A percentile compares a stretch with the other conserved stretches of the same genome.
phyloP scores from a whole-genome alignment of 2,329 filamentous ascomycete genomes.

The Stemphylium lycopersici region DNA sequence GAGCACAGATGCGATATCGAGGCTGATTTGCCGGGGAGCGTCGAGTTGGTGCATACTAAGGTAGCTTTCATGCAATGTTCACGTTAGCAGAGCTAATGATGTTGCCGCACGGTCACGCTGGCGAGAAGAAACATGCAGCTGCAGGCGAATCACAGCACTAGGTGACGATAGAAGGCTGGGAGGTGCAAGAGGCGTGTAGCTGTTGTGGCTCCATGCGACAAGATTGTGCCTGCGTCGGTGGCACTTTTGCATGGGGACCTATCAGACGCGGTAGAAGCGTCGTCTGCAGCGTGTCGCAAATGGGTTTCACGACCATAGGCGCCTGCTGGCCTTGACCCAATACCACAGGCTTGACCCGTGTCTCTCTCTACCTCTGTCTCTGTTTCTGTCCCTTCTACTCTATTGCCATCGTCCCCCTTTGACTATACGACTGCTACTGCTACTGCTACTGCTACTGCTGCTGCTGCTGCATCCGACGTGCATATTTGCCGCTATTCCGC shows the following conservation, averaged over 20 bases:
- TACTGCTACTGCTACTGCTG: neutral
- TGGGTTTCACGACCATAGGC: conserved; percentile 37
- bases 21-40: conserved; percentile 7
- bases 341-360: conserved; percentile 8
- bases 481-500: conserved; percentile 5
- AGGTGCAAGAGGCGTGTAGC: neutral
- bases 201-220: neutral
- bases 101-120: conserved; percentile 15
- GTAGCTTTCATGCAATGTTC: conserved; percentile 9
- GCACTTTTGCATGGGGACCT: conserved; percentile 8
- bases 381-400: neutral
- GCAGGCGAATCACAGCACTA: conserved; percentile 25
- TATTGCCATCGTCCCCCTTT: neutral
- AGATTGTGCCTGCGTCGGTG: neutral
- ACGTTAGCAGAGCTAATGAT: conserved; percentile 19
- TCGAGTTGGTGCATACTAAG: conserved; percentile 4
- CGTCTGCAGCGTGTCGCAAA: conserved; percentile 32
- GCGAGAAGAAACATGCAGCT: conserved; percentile 24
- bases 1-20: neutral
- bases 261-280: conserved; percentile 29
- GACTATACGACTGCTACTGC: neutral
- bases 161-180: conserved; percentile 3
- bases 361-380: neutral
- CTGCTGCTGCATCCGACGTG: neutral
- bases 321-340: conserved; percentile 31